Percentiles rank a stretch among this genome's conserved stretches.
Conservation (phyloP, 495 filamentous ascomycete genomes). For the Niebla homalea region DNA sequence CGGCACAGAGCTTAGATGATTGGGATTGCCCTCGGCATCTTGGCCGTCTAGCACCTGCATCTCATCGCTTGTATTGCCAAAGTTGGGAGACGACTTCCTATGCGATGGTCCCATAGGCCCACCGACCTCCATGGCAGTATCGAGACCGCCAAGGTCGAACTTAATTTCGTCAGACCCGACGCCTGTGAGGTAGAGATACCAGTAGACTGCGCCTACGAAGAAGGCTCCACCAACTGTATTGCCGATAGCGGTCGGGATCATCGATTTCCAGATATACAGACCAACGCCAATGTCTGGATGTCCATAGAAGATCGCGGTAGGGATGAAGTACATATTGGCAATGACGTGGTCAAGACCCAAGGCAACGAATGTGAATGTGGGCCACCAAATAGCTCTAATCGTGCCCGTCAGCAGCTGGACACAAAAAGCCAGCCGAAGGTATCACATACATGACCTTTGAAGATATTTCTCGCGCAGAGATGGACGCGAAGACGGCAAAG, state of each 20-base stretch:
- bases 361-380: slow-evolving; percentile 45
- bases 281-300: slow-evolving; percentile 36
- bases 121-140: slow-evolving; percentile 13
- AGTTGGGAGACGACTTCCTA: background rate
- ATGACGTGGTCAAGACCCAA: slow-evolving; percentile 50
- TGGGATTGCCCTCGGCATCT: background rate
- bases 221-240: slow-evolving; percentile 44
- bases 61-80: background rate
- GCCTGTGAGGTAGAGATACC: slow-evolving; percentile 13
- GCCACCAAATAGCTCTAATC: slow-evolving; percentile 44
- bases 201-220: slow-evolving; percentile 21
- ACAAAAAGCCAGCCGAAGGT: background rate
- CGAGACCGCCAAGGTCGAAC: slow-evolving; percentile 4
- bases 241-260: slow-evolving; percentile 44
- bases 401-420: background rate
- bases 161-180: slow-evolving; percentile 5
- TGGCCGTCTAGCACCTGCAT: background rate
- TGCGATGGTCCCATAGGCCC: slow-evolving; percentile 4
- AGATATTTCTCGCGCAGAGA: slow-evolving; percentile 40
- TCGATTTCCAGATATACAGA: slow-evolving; percentile 52
- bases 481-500: slow-evolving; percentile 43
- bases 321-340: slow-evolving; percentile 54
- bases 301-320: slow-evolving; percentile 39
- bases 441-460: slow-evolving; percentile 35
- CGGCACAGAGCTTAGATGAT: slow-evolving; percentile 5